These are phyloP conservation scores for Geotrichum citri-aurantii DNA, from an alignment of 1,139 yeast genomes.

Conservation along the genomic window DNA sequence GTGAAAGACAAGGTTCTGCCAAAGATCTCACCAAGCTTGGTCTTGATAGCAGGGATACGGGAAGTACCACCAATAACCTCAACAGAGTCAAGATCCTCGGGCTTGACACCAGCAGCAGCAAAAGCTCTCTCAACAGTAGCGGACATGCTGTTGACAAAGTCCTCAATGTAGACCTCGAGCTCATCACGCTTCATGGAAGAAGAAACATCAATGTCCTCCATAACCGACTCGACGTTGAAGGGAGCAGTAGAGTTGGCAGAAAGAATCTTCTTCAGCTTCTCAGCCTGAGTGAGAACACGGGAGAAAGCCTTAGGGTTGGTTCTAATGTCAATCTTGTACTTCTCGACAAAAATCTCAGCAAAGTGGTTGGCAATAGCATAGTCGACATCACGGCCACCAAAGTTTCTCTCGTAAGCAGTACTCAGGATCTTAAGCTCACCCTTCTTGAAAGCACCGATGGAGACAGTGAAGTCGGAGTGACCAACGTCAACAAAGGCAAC, in stretches of 20 bases:
- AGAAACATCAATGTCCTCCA: conserved; percentile 95
- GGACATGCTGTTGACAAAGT: conserved; percentile 68
- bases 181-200: conserved; percentile 87
- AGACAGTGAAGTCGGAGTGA: conserved; percentile 89
- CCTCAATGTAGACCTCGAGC: conserved; percentile 81
- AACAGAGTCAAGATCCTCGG: conserved; percentile 75
- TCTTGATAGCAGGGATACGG: conserved; percentile 91
- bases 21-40: conserved; percentile 70
- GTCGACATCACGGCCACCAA: conserved; percentile 98
- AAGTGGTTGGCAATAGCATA: conserved; percentile 90
- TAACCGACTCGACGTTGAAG: conserved; percentile 89
- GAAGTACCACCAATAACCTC: conserved; percentile 98
- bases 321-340: conserved; percentile 88
- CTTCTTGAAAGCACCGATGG: conserved; percentile 86
- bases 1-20: conserved; percentile 89
- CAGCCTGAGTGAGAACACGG: conserved; percentile 88
- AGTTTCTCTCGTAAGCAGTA: conserved; percentile 88
- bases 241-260: conserved; percentile 97
- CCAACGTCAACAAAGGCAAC: conserved; percentile 96
- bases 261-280: conserved; percentile 88
- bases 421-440: conserved; percentile 94
- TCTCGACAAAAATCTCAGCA: conserved; percentile 82
- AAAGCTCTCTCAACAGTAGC: conserved; percentile 80
- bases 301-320: conserved; percentile 92
- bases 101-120: conserved; percentile 66